Percentiles rank a stretch among this genome's conserved stretches.
phyloP scores from a whole-genome alignment of 148 eudicot species.

The Persicaria maculosa region DNA sequence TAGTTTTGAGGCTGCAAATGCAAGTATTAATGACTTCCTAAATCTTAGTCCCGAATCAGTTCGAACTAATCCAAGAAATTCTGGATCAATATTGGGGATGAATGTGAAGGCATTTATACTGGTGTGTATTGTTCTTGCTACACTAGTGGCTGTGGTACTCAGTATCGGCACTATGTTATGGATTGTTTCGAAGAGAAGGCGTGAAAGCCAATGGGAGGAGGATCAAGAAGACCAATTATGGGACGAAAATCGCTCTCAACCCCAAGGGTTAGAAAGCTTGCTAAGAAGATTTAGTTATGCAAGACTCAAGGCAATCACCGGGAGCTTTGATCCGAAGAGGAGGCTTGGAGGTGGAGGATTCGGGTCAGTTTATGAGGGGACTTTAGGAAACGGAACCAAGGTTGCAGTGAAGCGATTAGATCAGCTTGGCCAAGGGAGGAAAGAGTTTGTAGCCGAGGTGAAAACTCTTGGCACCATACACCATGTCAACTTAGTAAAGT shows the following conservation, averaged over 20 bases:
- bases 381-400: constrained; percentile 36
- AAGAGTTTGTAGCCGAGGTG: constrained; percentile 71
- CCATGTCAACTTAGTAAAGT: constrained; percentile 69
- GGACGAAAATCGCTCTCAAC: not conserved
- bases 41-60: not conserved
- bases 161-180: not conserved
- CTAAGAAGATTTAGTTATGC: constrained; percentile 49
- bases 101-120: not conserved
- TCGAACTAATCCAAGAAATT: not conserved
- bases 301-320: constrained; percentile 51
- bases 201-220: not conserved
- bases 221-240: not conserved
- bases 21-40: not conserved
- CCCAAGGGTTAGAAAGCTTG: constrained; percentile 25
- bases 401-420: constrained; percentile 77
- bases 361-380: constrained; percentile 66
- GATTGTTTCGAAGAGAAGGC: not conserved
- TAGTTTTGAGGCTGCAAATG: not conserved
- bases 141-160: not conserved
- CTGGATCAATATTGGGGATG: not conserved
- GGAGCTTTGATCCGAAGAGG: constrained; percentile 34
- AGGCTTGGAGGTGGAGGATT: constrained; percentile 76
- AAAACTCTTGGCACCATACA: constrained; percentile 68
- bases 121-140: not conserved
- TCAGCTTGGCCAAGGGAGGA: constrained; percentile 53